These are phyloP conservation scores for Botrytis byssoidea DNA, from an alignment of 2,329 filamentous ascomycete species.

Conservation along the genomic window DNA sequence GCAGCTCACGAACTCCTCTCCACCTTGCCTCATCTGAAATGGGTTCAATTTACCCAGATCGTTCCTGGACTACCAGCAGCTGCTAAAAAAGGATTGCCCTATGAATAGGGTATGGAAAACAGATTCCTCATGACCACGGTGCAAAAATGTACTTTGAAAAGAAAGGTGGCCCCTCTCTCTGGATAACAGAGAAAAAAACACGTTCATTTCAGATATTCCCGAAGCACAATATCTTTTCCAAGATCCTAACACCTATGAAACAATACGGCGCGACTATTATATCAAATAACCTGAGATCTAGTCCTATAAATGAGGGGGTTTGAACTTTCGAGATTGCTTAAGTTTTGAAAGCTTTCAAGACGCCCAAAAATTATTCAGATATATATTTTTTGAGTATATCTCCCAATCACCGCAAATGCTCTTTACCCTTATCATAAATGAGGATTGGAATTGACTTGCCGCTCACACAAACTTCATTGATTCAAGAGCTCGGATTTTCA, in stretches of 20 bases:
- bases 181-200: background rate
- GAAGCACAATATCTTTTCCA: background rate
- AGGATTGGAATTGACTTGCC: background rate
- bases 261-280: background rate
- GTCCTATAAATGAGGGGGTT: background rate
- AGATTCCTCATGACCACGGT: too few relatives aligned
- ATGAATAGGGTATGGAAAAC: too few relatives aligned
- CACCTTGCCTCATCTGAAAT: too few relatives aligned
- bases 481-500: background rate
- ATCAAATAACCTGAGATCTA: accelerated
- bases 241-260: background rate
- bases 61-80: background rate
- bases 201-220: background rate
- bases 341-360: background rate
- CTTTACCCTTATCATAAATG: background rate
- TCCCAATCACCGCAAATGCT: background rate
- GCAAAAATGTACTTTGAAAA: background rate
- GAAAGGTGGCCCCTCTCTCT: background rate
- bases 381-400: too few relatives aligned
- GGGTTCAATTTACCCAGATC: too few relatives aligned
- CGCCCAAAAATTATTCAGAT: too few relatives aligned
- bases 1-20: too few relatives aligned
- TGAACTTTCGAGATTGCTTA: background rate
- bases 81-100: accelerated
- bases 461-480: background rate